Conservation (phyloP, 2,329 filamentous ascomycete genomes). For the Fonsecaea monophora region DNA sequence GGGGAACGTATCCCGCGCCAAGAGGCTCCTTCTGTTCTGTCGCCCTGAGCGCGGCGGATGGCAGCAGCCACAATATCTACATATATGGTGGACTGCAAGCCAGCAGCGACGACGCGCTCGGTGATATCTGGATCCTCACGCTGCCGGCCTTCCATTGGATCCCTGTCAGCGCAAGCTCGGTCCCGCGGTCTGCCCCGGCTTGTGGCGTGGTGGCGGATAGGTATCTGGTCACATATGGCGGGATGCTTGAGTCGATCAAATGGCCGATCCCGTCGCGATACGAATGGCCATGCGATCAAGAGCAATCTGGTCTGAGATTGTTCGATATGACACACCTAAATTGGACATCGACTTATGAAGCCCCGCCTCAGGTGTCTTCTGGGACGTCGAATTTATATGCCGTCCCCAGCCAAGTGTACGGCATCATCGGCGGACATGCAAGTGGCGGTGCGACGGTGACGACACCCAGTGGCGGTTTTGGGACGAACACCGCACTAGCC, state of each 20-base stretch:
- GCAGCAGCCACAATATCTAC: conserved; percentile 3
- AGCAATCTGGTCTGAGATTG: not conserved
- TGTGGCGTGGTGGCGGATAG: not conserved
- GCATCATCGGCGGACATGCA: not conserved
- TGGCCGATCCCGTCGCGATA: conserved; percentile 1
- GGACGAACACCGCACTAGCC: not conserved
- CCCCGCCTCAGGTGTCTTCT: not conserved
- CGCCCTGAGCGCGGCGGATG: not conserved
- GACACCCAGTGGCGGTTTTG: not conserved
- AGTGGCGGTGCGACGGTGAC: not conserved
- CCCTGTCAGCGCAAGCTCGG: not conserved
- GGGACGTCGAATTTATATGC: conserved; percentile 1
- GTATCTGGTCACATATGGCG: conserved; percentile 5
- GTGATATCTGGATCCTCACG: conserved; percentile 2
- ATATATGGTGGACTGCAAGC: not conserved
- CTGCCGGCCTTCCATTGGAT: conserved; percentile 4
- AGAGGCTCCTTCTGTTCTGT: not conserved
- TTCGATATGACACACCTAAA: not conserved
- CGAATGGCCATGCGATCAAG: not conserved
- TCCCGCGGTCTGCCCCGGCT: not conserved
- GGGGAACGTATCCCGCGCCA: not conserved
- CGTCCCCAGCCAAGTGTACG: not conserved
- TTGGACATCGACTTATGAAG: conserved; percentile 1
- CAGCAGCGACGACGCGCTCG: not conserved
- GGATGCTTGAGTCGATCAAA: not conserved